Conservation (phyloP, 768 basidiomycete genomes). For the Sarcodon aspratus region DNA sequence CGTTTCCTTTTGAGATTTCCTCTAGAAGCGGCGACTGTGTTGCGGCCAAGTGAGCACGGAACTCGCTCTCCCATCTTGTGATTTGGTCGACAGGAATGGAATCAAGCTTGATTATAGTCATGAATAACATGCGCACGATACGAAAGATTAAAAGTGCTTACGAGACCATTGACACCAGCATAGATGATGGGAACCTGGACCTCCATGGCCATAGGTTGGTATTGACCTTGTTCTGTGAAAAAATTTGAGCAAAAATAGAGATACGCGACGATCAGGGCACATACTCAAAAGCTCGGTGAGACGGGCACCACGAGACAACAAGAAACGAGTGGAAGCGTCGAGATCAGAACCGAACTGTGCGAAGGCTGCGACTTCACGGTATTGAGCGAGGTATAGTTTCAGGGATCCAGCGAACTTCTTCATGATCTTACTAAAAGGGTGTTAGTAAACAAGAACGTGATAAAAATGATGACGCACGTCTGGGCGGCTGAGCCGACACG, state of each 20-base stretch:
- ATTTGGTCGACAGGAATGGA: conserved; percentile 92
- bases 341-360: conserved; percentile 99
- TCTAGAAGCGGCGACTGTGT: conserved; percentile 67
- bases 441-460: background rate
- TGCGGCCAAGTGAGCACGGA: conserved; percentile 77
- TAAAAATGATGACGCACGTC: conserved; percentile 50
- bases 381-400: conserved; percentile 99
- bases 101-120: conserved; percentile 53
- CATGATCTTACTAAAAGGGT: conserved; percentile 77
- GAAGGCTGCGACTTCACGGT: conserved; percentile 99
- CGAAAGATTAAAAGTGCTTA: conserved; percentile 24
- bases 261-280: conserved; percentile 15
- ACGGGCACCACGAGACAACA: conserved; percentile 95
- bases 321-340: conserved; percentile 98
- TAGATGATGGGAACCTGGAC: conserved; percentile 98
- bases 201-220: conserved; percentile 90
- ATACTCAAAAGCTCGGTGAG: conserved; percentile 90
- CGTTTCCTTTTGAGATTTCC: conserved; percentile 74
- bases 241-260: background rate
- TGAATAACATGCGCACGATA: background rate
- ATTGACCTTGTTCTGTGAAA: conserved; percentile 88
- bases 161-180: conserved; percentile 98
- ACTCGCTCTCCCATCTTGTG: conserved; percentile 84
- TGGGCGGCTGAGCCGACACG: conserved; percentile 99
- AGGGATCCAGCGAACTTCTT: conserved; percentile 99